Evolutionary conservation across 306 rosid species (phyloP).

Genomic region (Cicer chorassanicum): DNA sequence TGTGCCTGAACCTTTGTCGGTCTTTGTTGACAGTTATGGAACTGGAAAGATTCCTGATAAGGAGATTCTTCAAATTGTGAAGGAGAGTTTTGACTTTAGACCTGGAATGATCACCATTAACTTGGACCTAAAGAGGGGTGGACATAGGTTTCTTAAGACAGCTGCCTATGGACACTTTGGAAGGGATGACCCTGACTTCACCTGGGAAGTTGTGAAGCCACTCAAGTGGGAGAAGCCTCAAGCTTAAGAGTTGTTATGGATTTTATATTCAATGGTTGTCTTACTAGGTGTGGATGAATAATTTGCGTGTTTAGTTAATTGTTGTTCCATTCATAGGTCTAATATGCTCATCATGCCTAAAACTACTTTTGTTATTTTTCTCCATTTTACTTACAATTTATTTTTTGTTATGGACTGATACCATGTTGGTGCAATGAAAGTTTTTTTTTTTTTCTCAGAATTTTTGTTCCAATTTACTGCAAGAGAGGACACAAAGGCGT

Average conservation of each 20-base stretch:
- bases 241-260: conserved; percentile 46
- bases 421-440: conserved; percentile 48
- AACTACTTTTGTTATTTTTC: not conserved
- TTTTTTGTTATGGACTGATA: conserved; percentile 48
- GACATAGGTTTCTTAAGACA: conserved; percentile 88
- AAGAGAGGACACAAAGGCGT: not conserved
- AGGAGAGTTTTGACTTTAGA: conserved; percentile 94
- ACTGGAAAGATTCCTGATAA: conserved; percentile 95
- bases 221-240: conserved; percentile 97
- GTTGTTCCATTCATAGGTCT: conserved; percentile 45
- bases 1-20: conserved; percentile 94
- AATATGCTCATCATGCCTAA: conserved; percentile 39
- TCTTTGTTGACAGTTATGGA: conserved; percentile 79
- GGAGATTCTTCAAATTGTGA: conserved; percentile 88
- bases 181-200: conserved; percentile 95
- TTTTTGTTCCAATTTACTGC: conserved; percentile 43
- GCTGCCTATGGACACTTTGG: conserved; percentile 99
- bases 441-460: conserved; percentile 28
- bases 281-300: conserved; percentile 62
- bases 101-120: conserved; percentile 98
- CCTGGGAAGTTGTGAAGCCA: conserved; percentile 99
- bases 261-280: conserved; percentile 37
- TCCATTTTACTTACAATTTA: conserved; percentile 27
- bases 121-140: conserved; percentile 96
- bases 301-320: conserved; percentile 53